Evolutionary conservation across 495 filamentous ascomycete species (phyloP).

Genomic region (Penicillium coprophilum): DNA sequence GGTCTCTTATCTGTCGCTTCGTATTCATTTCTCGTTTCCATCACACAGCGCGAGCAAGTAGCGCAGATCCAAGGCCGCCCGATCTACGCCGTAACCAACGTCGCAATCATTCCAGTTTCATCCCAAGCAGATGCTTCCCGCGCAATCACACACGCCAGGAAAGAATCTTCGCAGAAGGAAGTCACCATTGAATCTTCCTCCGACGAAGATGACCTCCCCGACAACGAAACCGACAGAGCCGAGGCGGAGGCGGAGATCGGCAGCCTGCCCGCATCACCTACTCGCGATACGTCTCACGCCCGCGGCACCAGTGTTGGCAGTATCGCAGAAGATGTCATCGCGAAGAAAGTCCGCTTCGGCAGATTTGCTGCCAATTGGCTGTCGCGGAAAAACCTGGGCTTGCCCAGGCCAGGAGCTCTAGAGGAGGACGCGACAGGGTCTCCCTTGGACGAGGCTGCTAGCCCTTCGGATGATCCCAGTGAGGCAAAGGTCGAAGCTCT

Average conservation of each 20-base stretch:
- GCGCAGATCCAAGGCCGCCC: conserved; percentile 79
- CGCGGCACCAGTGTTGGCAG: conserved; percentile 46
- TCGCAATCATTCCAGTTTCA: conserved; percentile 82
- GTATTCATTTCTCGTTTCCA: conserved; percentile 77
- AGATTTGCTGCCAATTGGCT: conserved; percentile 89
- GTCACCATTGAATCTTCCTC: conserved; percentile 31
- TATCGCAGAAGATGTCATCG: conserved; percentile 82
- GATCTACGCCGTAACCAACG: conserved; percentile 79
- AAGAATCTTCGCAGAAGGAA: conserved; percentile 36
- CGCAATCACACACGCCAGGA: conserved; percentile 64
- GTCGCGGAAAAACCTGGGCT: conserved; percentile 73
- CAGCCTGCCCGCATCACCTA: conserved; percentile 35
- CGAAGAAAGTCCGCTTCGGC: conserved; percentile 74
- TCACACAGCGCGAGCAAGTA: conserved; percentile 81
- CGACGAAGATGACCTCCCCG: conserved; percentile 40
- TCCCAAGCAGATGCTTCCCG: conserved; percentile 70
- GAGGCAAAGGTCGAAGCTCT: conserved; percentile 15
- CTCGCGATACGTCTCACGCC: conserved; percentile 22
- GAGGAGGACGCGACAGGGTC: conserved; percentile 26
- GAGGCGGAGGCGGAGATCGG: conserved; percentile 36
- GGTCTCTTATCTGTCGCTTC: conserved; percentile 72
- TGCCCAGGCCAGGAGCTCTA: conserved; percentile 34
- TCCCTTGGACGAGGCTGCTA: conserved; percentile 26
- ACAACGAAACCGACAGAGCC: conserved; percentile 37
- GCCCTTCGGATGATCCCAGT: conserved; percentile 10